Base-by-base conservation (phyloP, 768 basidiomycete species). In the Boletellus ananiceps region DNA sequence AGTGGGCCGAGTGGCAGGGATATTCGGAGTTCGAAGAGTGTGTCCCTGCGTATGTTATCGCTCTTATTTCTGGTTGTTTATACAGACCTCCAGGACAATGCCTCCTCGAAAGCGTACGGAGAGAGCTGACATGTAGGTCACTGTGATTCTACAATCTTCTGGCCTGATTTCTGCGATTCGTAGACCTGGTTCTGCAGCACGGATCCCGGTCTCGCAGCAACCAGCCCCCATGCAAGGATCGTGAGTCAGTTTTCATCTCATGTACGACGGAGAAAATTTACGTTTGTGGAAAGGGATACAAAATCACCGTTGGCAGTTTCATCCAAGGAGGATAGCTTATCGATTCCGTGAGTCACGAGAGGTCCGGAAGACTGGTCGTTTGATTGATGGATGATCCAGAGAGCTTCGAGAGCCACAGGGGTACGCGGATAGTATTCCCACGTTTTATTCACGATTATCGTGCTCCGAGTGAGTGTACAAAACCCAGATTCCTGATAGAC, bases 381-480 rank as follows among this genome's bases (percentile, higher is more conserved):
- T 3, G 29, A 15, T 35, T 12, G 2, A 25, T 39, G 2, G 5
- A 19, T 34, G 37, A 11, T 38, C 4, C n/a, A 54, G 52, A 42
- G 34, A 36, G 19, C 0, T 42, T 46, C 35, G 31, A 2, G 52
- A 42, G 34, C 35, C 40, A 6, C 21, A 7, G 12, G 21, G 11
- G 32, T 4, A n/a, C 9, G 12, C 16, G 0, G 40, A 42, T 15
- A 35, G n/a, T 27, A 7, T 35, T 12, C 27, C 43, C 2, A 50
- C 38, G 2, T 13, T 40, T 11, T 29, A 2, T 34, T 42, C 52
- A 8, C 27, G 8, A 12, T 8, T 36, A 5, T 46, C 49, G 0
- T 54, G 49, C 32, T 53, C 42, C 15, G 21, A 1, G 52, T 45
- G 27, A 33, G 52, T 40, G n/a, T 1, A 23, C 19, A 27, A 15